Percentiles rank a stretch among this genome's conserved stretches.
Conservation (phyloP, 257 asterid genomes). For the Cruciata laevipes region DNA sequence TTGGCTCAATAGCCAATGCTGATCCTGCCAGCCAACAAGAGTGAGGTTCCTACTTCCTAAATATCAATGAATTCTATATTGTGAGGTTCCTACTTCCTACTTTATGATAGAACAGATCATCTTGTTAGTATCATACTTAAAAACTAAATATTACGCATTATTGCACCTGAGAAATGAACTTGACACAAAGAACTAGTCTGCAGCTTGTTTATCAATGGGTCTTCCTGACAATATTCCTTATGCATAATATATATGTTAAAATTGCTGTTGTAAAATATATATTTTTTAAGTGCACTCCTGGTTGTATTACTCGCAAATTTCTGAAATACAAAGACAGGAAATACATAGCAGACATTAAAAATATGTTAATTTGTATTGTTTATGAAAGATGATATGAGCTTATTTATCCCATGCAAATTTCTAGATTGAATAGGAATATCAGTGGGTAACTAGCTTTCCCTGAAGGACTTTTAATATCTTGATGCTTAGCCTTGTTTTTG, state of each 20-base stretch:
- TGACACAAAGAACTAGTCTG: neutral
- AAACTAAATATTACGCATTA: neutral
- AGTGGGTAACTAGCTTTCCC: neutral
- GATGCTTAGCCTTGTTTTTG: neutral
- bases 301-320: neutral
- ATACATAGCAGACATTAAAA: neutral
- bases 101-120: neutral
- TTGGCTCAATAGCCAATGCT: conserved; percentile 77
- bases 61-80: conserved; percentile 7
- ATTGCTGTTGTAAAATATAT: neutral
- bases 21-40: conserved; percentile 73
- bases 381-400: neutral
- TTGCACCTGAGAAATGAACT: neutral
- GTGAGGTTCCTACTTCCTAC: conserved; percentile 41
- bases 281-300: neutral
- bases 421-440: neutral
- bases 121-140: neutral
- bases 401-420: neutral
- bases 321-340: neutral
- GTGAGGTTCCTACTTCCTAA: conserved; percentile 41
- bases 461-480: neutral
- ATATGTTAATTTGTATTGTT: neutral
- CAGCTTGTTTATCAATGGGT: neutral
- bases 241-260: neutral
- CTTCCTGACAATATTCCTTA: neutral